These are phyloP conservation scores for Venturia nashicola DNA, from an alignment of 2,329 filamentous ascomycete species.

Conservation along the genomic window DNA sequence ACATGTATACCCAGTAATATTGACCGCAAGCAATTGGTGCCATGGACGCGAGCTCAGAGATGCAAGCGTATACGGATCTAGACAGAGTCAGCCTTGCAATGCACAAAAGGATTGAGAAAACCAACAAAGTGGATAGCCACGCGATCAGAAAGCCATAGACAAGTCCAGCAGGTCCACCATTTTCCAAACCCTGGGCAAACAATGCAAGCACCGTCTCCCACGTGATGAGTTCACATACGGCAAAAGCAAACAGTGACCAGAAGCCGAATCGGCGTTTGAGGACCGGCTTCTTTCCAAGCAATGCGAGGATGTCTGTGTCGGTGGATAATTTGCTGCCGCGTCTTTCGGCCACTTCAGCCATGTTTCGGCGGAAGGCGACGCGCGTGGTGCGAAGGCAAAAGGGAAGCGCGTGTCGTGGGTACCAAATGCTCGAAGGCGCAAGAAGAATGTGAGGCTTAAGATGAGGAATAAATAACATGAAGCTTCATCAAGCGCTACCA, in stretches of 20 bases:
- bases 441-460: background rate
- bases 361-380: background rate
- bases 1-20: constrained; percentile 16
- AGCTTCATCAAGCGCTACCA: background rate
- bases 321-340: constrained; percentile 3
- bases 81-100: background rate
- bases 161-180: constrained; percentile 36
- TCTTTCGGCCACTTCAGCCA: background rate
- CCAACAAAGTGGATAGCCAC: constrained; percentile 34
- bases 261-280: constrained; percentile 12
- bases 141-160: constrained; percentile 41
- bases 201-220: constrained; percentile 31
- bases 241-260: constrained; percentile 12
- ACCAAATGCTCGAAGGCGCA: background rate
- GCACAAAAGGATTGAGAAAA: background rate
- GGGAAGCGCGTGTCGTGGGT: too few species aligned
- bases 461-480: background rate
- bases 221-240: constrained; percentile 11
- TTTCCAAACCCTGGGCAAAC: constrained; percentile 26
- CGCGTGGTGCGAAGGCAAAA: background rate
- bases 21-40: constrained; percentile 21
- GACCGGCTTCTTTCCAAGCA: constrained; percentile 11
- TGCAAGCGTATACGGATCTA: constrained; percentile 9
- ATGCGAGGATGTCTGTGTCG: constrained; percentile 10
- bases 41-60: constrained; percentile 23